Percentiles rank a stretch among this genome's conserved stretches.
Conservation (phyloP, 1,284 basidiomycete species). For the Cutaneotrichosporon sp. region DNA sequence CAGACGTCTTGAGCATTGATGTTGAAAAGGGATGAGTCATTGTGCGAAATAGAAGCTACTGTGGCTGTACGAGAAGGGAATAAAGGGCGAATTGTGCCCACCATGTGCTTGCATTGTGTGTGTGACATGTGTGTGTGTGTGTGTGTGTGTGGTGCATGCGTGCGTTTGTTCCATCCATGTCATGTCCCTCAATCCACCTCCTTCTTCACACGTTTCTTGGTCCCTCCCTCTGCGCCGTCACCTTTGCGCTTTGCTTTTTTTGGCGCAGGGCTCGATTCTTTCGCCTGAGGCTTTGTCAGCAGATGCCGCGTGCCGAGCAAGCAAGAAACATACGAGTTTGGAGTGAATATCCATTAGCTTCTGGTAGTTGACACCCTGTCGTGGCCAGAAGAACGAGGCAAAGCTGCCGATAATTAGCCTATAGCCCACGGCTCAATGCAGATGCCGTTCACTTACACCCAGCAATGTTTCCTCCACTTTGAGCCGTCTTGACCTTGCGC, state of each 20-base stretch:
- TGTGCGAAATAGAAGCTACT: too few relatives aligned
- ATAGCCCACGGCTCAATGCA: neutral
- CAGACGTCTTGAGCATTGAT: too few relatives aligned
- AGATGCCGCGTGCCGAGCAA: neutral
- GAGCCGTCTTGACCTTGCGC: conserved; percentile 70
- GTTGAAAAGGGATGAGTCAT: too few relatives aligned
- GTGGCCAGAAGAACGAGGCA: conserved; percentile 94
- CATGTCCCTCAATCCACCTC: conserved; percentile 11
- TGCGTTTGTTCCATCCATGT: neutral
- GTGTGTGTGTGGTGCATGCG: neutral
- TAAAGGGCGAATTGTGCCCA: too few relatives aligned
- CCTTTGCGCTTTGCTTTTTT: conserved; percentile 29
- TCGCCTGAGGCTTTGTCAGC: conserved; percentile 9
- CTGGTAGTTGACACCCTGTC: conserved; percentile 78
- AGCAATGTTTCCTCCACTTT: conserved; percentile 87
- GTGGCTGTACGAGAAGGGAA: too few relatives aligned
- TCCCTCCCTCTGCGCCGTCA: conserved; percentile 20
- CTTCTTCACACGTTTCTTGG: conserved; percentile 33
- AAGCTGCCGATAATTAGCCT: conserved; percentile 56
- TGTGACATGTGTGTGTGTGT: too few relatives aligned
- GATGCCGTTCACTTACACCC: conserved; percentile 77
- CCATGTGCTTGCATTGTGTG: neutral
- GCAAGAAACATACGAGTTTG: conserved; percentile 65
- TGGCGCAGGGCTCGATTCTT: conserved; percentile 22
- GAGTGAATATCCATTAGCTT: conserved; percentile 89